phyloP scores from a whole-genome alignment of 768 basidiomycete genomes.

The Pleurotus tuoliensis region DNA sequence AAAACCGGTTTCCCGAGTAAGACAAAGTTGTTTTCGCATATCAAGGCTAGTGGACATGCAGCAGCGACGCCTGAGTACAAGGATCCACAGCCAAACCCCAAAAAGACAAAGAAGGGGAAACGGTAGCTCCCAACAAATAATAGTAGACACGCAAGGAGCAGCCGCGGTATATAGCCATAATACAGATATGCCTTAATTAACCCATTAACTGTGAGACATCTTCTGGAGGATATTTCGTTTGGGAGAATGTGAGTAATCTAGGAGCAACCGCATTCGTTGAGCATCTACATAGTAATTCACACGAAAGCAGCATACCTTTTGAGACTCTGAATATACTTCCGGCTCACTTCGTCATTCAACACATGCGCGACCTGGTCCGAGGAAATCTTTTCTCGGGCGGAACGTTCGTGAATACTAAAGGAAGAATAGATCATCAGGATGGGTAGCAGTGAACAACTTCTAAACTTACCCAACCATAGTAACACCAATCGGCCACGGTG shows the following conservation, averaged over 20 bases:
- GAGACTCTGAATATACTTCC: constrained; percentile 97
- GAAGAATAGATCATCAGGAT: constrained; percentile 3
- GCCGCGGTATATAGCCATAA: not conserved
- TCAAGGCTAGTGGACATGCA: constrained; percentile 70
- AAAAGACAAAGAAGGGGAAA: constrained; percentile 36
- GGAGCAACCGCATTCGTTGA: not conserved
- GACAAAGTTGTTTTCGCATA: constrained; percentile 73
- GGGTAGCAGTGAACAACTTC: not conserved
- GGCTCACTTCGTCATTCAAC: constrained; percentile 96
- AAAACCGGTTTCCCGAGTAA: constrained; percentile 56
- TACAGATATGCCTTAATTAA: constrained; percentile 23
- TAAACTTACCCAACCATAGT: constrained; percentile 92
- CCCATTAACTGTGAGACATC: constrained; percentile 94
- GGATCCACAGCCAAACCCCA: constrained; percentile 22
- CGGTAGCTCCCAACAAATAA: constrained; percentile 16
- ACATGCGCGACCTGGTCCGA: constrained; percentile 98
- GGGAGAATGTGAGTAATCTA: constrained; percentile 91
- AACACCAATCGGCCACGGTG: constrained; percentile 99
- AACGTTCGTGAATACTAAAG: constrained; percentile 90
- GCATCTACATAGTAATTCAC: too few species aligned
- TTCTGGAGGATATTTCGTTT: constrained; percentile 92
- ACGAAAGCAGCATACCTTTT: constrained; percentile 60
- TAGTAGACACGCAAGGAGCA: not conserved
- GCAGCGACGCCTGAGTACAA: constrained; percentile 34
- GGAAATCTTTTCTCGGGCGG: constrained; percentile 96